These are phyloP conservation scores for Dactylorhiza incarnata DNA, from an alignment of 106 monocot genomes.

Conservation along the genomic window DNA sequence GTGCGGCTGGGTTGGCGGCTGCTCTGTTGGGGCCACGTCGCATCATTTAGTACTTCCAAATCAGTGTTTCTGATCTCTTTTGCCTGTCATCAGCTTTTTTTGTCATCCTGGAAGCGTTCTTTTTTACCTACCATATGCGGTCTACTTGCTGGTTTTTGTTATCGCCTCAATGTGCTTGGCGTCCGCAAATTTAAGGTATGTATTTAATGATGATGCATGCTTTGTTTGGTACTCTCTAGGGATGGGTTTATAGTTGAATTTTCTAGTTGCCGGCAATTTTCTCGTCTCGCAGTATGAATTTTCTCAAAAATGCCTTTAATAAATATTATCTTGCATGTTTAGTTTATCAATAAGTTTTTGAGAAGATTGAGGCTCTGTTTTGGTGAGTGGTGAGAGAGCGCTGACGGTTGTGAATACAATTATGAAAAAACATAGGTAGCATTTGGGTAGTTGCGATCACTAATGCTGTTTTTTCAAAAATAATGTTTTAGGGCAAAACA, in stretches of 20 bases:
- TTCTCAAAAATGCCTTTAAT: too few relatives aligned
- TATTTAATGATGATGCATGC: neutral
- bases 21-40: too few relatives aligned
- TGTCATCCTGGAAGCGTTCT: constrained; percentile 79
- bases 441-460: too few relatives aligned
- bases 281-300: neutral
- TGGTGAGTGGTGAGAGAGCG: too few relatives aligned
- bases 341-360: too few relatives aligned
- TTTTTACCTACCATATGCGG: constrained; percentile 88
- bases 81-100: constrained; percentile 51
- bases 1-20: too few relatives aligned
- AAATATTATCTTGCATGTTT: too few relatives aligned
- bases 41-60: neutral
- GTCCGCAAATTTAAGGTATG: constrained; percentile 73
- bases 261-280: neutral
- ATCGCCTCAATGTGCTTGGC: constrained; percentile 63
- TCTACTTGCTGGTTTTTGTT: constrained; percentile 62
- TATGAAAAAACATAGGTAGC: too few relatives aligned
- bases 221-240: neutral
- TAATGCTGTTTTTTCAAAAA: too few relatives aligned
- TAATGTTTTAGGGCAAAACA: too few relatives aligned
- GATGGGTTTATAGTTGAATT: neutral
- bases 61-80: constrained; percentile 1
- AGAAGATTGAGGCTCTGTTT: too few relatives aligned
- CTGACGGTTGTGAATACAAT: too few relatives aligned